Evolutionary conservation across 805 yeast genomes (phyloP).

Genomic region (Schwanniomyces occidentalis): DNA sequence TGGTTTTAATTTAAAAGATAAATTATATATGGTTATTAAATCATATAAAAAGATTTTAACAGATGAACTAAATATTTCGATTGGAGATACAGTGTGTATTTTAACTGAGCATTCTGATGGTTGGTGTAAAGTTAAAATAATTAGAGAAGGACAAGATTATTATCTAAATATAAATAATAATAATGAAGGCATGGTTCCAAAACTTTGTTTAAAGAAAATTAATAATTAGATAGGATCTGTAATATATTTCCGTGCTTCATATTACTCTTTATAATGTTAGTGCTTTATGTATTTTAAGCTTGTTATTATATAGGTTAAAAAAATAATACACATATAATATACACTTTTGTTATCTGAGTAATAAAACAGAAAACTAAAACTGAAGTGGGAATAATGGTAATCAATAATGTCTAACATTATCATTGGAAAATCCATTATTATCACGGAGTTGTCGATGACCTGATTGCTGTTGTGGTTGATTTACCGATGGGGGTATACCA

Average conservation of each 20-base stretch:
- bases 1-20: conserved; percentile 1
- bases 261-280: too few species aligned
- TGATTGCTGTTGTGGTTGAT: neutral
- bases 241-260: too few species aligned
- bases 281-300: too few species aligned
- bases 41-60: conserved; percentile 26
- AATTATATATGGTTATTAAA: conserved; percentile 22
- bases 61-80: conserved; percentile 33
- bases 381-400: too few species aligned
- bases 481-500: conserved; percentile 10
- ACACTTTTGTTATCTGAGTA: too few species aligned
- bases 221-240: too few species aligned
- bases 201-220: conserved; percentile 21
- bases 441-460: too few species aligned
- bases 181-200: conserved; percentile 35
- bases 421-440: too few species aligned
- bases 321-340: too few species aligned
- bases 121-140: conserved; percentile 35
- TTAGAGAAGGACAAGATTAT: conserved; percentile 8
- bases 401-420: too few species aligned
- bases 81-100: conserved; percentile 31
- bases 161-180: neutral
- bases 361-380: too few species aligned
- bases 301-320: too few species aligned
- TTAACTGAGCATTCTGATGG: conserved; percentile 32